These are phyloP conservation scores for Batkoa obscura DNA, from an alignment of 371 early-diverging fungal species.

Conservation along the genomic window DNA sequence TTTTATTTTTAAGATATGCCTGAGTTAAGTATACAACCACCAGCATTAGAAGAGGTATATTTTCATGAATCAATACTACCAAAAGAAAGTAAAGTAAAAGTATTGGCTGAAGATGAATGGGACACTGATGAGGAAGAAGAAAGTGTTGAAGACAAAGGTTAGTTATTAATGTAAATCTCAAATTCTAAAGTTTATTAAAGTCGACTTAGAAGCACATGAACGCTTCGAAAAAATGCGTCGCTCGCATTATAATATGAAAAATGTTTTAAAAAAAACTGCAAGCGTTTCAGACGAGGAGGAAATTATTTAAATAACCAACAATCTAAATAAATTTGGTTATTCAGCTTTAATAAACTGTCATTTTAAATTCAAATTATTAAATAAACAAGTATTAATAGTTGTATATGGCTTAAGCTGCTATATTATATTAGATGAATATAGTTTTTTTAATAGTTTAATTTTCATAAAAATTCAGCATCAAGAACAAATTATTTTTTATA, in stretches of 20 bases:
- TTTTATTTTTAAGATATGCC: constrained; percentile 1
- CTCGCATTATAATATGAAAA: constrained; percentile 7
- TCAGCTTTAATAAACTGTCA: too few species aligned
- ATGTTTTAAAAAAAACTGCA: neutral
- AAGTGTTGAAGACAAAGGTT: neutral
- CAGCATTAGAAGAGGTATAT: neutral
- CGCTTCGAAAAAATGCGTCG: neutral
- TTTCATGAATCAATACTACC: neutral
- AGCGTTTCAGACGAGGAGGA: too few species aligned
- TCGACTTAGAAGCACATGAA: neutral
- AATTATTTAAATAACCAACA: too few species aligned
- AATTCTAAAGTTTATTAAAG: neutral
- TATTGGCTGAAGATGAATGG: neutral
- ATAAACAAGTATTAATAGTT: too few species aligned
- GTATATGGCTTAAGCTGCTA: too few species aligned
- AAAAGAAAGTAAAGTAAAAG: neutral
- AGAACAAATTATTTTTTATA: too few species aligned
- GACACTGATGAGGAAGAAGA: constrained; percentile 1
- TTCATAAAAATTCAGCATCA: too few species aligned
- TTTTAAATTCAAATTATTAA: too few species aligned
- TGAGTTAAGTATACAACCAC: neutral
- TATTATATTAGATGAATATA: too few species aligned
- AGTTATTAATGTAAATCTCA: neutral
- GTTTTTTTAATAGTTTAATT: too few species aligned
- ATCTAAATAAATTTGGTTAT: too few species aligned